Evolutionary conservation across 306 rosid genomes (phyloP).

Genomic region (Rubus parviflorus): DNA sequence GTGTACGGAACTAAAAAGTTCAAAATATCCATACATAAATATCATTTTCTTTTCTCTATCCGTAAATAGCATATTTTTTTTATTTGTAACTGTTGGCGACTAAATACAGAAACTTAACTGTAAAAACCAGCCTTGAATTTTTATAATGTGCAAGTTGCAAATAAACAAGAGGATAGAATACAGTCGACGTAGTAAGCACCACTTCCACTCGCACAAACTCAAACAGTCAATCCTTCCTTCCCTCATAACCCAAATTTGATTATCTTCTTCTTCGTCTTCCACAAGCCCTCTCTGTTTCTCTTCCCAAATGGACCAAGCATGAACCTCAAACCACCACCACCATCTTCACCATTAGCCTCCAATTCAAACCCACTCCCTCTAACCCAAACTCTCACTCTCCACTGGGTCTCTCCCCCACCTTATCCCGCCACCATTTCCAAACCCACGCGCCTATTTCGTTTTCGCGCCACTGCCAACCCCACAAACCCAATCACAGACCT

Average conservation of each 20-base stretch:
- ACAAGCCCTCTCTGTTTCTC: not conserved
- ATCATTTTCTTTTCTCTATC: too few species aligned
- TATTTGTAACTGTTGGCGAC: not conserved
- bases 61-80: too few species aligned
- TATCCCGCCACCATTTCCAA: conserved; percentile 24
- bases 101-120: not conserved
- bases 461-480: conserved; percentile 36
- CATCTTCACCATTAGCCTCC: conserved; percentile 27
- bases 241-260: conserved; percentile 8
- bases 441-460: conserved; percentile 23
- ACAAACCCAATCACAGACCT: conserved; percentile 34
- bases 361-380: conserved; percentile 21
- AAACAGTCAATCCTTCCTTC: conserved; percentile 7
- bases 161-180: conserved; percentile 43
- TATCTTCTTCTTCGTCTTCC: not conserved
- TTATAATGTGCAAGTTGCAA: not conserved
- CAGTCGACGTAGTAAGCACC: conserved; percentile 43
- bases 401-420: conserved; percentile 29
- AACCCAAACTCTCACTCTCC: conserved; percentile 27
- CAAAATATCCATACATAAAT: too few species aligned
- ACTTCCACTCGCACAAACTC: conserved; percentile 34
- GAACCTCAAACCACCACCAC: conserved; percentile 44
- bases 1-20: too few species aligned
- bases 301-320: conserved; percentile 58
- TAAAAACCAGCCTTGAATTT: not conserved